Base-by-base conservation (phyloP, 2,329 filamentous ascomycete genomes). In the Orbilia brochopaga region DNA sequence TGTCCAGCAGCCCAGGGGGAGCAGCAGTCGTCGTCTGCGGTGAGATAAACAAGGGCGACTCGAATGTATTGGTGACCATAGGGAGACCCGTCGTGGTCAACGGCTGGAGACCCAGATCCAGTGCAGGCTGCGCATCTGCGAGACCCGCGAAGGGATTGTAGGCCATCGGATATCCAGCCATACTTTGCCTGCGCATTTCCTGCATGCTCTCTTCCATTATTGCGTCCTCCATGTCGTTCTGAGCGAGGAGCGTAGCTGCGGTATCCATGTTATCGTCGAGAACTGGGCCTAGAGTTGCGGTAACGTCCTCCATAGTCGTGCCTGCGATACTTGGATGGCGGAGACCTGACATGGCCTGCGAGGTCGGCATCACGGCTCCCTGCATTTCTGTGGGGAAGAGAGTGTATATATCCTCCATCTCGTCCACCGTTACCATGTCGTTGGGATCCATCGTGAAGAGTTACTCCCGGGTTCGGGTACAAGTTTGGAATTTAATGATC, bases 151-250 rank as follows among this genome's bases (percentile, higher is more conserved):
- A 70, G 40, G 63, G 57, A 40, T 64, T 50, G 37, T 54, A 70
- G 40, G 15, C 46, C 23, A 70, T 24, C 15, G 66, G 46, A 37
- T 64, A 70, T 6, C 66, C 65, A 3, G 65, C 60, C 66, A 70
- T 64, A 46, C 66, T 70, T 50, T 70, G 66, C 23, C 66, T 57
- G 35, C 66, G 56, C n/a, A 70, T 30, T 27, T 70, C 66, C 50
- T 64, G 66, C 21, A 70, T 70, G 30, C 54, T 64, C 35, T 70
- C 66, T 24, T 64, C 54, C 66, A 70, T 70, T 6, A 69, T 69
- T 1, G 66, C 66, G 30, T 70, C 66, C 23, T 70, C 66, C 3
- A 70, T 46, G 13, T 70, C 59, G 21, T 30, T 37, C 5, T 24
- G 48, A 11, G 56, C 42, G n/a, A 70, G 44, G 7, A 70, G 55